Conservation (phyloP, 2,329 filamentous ascomycete genomes). For the Septoria linicola region DNA sequence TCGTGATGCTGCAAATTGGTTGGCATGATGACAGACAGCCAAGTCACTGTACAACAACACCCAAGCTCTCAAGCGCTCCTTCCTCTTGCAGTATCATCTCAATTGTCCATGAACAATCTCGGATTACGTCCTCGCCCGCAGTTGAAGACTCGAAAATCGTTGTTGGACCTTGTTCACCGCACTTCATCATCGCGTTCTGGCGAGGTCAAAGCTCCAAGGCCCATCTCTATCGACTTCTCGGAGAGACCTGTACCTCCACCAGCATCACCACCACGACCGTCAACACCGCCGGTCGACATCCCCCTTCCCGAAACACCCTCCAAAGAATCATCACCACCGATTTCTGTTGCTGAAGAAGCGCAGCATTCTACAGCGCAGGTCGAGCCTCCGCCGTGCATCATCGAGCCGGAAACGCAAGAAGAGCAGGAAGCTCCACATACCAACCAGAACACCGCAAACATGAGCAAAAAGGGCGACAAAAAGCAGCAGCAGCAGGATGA, state of each 20-base stretch:
- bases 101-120: not conserved
- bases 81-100: too few species aligned
- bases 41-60: too few species aligned
- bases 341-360: slow-evolving; percentile 9
- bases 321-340: slow-evolving; percentile 13
- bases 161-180: slow-evolving; percentile 60
- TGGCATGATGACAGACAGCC: too few species aligned
- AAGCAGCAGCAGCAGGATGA: slow-evolving; percentile 44
- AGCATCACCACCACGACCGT: slow-evolving; percentile 17
- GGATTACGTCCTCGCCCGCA: not conserved
- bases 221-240: slow-evolving; percentile 14
- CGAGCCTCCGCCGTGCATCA: slow-evolving; percentile 8
- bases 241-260: slow-evolving; percentile 20
- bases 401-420: slow-evolving; percentile 20
- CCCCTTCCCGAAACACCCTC: slow-evolving; percentile 25
- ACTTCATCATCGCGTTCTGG: slow-evolving; percentile 40
- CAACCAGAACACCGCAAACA: slow-evolving; percentile 31
- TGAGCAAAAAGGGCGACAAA: slow-evolving; percentile 36
- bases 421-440: slow-evolving; percentile 17
- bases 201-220: not conserved
- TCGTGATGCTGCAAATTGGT: too few species aligned
- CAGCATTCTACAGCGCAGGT: slow-evolving; percentile 18
- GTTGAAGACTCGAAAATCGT: slow-evolving; percentile 41
- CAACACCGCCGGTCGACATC: slow-evolving; percentile 21
- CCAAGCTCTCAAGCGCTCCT: too few species aligned